Conservation (phyloP, 192 early-diverging fungal species). For the Thoreauomyces humboldtii region DNA sequence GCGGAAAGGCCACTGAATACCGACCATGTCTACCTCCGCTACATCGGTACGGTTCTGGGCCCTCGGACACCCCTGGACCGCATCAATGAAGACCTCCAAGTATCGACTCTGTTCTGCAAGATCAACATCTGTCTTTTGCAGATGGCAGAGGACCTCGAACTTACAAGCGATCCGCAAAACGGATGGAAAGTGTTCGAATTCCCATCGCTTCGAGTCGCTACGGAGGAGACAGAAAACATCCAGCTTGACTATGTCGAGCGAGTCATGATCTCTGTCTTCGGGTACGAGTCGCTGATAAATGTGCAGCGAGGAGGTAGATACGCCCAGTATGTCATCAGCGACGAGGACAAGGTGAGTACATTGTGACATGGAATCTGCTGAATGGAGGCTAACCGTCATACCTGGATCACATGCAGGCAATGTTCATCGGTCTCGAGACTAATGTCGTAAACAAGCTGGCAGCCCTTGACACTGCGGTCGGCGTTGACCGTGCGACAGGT, state of each 20-base stretch:
- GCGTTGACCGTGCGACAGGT: neutral
- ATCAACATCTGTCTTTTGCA: neutral
- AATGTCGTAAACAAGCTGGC: neutral
- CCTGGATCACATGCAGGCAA: neutral
- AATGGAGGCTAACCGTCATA: neutral
- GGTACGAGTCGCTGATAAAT: slow-evolving; percentile 1
- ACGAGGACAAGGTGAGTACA: neutral
- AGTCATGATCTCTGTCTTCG: slow-evolving; percentile 7
- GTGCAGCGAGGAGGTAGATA: slow-evolving; percentile 6
- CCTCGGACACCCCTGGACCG: neutral
- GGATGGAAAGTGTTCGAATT: slow-evolving; percentile 1
- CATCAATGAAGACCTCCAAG: neutral
- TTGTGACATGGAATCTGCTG: neutral
- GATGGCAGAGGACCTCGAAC: neutral
- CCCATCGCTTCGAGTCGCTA: neutral
- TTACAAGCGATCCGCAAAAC: neutral
- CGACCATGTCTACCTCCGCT: neutral
- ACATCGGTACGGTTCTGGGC: neutral
- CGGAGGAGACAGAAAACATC: neutral
- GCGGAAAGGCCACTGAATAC: too few species aligned
- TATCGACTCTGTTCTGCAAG: slow-evolving; percentile 1
- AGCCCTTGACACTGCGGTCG: neutral
- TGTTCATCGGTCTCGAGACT: neutral
- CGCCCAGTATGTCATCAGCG: slow-evolving; percentile 2
- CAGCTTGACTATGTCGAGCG: neutral